Percentiles rank a stretch among this genome's conserved stretches.
Conservation (phyloP, 331 rosid species). For the Spiraea crenata region DNA sequence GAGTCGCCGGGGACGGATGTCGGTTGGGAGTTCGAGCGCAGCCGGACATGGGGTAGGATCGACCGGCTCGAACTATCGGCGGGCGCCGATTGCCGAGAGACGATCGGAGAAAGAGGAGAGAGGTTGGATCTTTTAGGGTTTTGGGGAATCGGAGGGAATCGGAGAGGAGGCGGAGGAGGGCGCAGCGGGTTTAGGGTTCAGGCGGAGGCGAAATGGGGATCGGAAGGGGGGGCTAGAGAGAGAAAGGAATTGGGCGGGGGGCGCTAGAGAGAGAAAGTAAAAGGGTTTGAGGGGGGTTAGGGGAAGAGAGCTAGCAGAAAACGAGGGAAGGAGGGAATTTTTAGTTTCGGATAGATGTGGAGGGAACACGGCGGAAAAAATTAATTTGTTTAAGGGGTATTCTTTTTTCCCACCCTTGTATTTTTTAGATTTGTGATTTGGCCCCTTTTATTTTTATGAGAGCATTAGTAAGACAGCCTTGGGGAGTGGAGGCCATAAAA, state of each 20-base stretch:
- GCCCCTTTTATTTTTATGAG: neutral
- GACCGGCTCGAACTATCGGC: neutral
- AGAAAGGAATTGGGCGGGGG: slow-evolving; percentile 9
- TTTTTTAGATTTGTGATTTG: neutral
- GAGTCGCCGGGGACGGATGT: slow-evolving; percentile 33
- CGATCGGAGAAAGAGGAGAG: slow-evolving; percentile 6
- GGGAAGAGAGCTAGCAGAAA: slow-evolving; percentile 47
- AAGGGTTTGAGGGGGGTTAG: slow-evolving; percentile 23
- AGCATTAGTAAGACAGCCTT: too few relatives aligned
- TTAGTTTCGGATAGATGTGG: slow-evolving; percentile 96
- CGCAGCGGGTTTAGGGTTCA: slow-evolving; percentile 25
- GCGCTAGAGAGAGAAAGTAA: slow-evolving; percentile 18
- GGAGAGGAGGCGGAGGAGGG: neutral
- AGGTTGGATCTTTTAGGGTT: slow-evolving; percentile 20
- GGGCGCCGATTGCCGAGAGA: slow-evolving; percentile 15
- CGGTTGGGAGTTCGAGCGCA: slow-evolving; percentile 55
- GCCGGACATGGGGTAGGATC: slow-evolving; percentile 49
- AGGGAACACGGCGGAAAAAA: slow-evolving; percentile 63
- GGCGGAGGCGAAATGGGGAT: slow-evolving; percentile 25
- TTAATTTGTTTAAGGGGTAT: slow-evolving; percentile 5
- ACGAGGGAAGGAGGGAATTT: slow-evolving; percentile 99
- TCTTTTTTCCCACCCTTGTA: slow-evolving; percentile 22
- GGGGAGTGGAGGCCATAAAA: too few relatives aligned
- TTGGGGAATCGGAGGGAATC: slow-evolving; percentile 24
- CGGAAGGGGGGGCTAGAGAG: slow-evolving; percentile 12